Evolutionary conservation across 176 grass and related monocot genomes (phyloP).

Genomic region (Juncus inflexus): DNA sequence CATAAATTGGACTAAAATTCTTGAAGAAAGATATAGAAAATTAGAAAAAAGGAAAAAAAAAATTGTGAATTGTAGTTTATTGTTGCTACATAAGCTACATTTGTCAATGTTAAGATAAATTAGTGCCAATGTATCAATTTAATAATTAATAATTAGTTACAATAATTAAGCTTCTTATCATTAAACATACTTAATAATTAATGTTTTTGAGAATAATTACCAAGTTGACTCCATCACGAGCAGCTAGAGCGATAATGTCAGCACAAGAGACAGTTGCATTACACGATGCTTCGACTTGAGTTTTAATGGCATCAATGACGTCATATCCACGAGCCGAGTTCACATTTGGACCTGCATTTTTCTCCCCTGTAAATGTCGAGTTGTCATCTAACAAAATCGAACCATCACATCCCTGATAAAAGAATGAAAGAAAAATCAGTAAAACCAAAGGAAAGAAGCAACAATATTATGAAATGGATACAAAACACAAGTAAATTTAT

Average conservation of each 20-base stretch:
- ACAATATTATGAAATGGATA: neutral
- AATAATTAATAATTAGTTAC: neutral
- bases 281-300: slow-evolving; percentile 31
- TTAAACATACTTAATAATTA: neutral
- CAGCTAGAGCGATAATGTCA: slow-evolving; percentile 35
- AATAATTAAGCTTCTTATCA: neutral
- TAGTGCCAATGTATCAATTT: neutral
- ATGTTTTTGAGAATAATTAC: neutral
- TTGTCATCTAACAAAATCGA: slow-evolving; percentile 53
- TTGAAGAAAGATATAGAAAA: too few species aligned
- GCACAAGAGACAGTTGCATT: slow-evolving; percentile 30
- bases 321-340: slow-evolving; percentile 47
- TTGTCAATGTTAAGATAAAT: neutral
- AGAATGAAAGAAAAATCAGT: slow-evolving; percentile 2
- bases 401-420: slow-evolving; percentile 4
- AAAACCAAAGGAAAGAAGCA: neutral
- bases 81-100: too few species aligned
- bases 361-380: slow-evolving; percentile 26
- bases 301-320: slow-evolving; percentile 47
- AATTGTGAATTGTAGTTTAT: too few species aligned
- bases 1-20: too few species aligned
- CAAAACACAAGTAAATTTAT: neutral
- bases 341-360: slow-evolving; percentile 26
- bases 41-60: too few species aligned
- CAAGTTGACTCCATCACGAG: slow-evolving; percentile 30